Base-by-base conservation (phyloP, 257 asterid genomes). In the Jaltomata sinuosa region DNA sequence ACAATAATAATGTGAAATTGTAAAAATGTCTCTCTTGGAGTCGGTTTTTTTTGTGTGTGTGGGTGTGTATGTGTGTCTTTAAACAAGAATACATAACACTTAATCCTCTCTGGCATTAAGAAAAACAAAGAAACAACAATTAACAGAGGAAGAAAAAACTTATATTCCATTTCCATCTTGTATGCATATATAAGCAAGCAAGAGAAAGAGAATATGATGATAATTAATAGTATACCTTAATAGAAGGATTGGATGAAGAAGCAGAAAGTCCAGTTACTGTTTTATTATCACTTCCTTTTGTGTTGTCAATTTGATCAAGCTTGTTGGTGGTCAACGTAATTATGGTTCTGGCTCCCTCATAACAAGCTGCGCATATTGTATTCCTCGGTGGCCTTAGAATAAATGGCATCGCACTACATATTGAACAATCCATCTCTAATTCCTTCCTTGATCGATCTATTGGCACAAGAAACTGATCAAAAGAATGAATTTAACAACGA, bases 311-410 rank as follows among this genome's bases (percentile, higher is more conserved):
- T 38, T 49, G 86, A 4, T 95, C 98, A 19, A 68, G 0, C 27
- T 76, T 84, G 31, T 90, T 94, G 87, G 86, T 94, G 0, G 97
- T 94, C 76, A 96, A 77, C 69, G 90, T 69, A 89, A 94, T 91
- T 16, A 94, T 91, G 82, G 83, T 91, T 86, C 94, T 91, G 4
- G 97, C 99, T 88, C 97, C 97, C 72, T 96, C 98, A 19, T 94
- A 94, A 86, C 99, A 96, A 47, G 99, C 93, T 40, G 87, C 93
- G 5, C 99, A 96, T 52, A 96, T 93, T 15, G 96, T 92, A 34
- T 93, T 93, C 81, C 99, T 92, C 19, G 97, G 99, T 29, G 98
- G 97, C 91, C 99, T 87, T 50, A 93, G 87, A 80, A 95, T 90
- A 76, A 90, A 92, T 3, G 97, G 98, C 95, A 96, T 84, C 29